phyloP scores from a whole-genome alignment of 1,139 yeast species.

The Debaryomycetaceae sp. region DNA sequence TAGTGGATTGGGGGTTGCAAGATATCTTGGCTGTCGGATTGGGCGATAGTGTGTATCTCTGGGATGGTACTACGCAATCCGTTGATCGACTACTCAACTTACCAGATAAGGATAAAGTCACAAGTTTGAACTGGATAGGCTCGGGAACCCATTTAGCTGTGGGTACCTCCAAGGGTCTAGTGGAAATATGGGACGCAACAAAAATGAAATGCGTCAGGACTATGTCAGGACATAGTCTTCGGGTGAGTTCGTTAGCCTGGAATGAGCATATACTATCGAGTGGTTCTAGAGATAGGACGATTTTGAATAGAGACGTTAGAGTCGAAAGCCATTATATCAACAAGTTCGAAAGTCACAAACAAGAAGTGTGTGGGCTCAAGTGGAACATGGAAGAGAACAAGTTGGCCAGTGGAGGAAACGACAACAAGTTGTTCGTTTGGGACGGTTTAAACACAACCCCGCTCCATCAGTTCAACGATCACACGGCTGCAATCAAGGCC shows the following conservation, averaged over 20 bases:
- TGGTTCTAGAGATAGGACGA: conserved; percentile 83
- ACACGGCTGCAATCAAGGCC: conserved; percentile 94
- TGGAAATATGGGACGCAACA: conserved; percentile 96
- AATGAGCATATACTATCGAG: conserved; percentile 84
- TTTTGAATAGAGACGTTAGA: conserved; percentile 88
- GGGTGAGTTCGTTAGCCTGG: conserved; percentile 92
- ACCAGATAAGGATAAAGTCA: conserved; percentile 59
- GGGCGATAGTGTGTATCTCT: conserved; percentile 81
- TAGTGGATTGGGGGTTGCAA: conserved; percentile 94
- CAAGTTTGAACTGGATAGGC: conserved; percentile 91
- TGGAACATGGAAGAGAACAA: conserved; percentile 92
- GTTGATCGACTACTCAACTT: conserved; percentile 80
- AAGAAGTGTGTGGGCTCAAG: conserved; percentile 93
- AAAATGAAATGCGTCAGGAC: conserved; percentile 79
- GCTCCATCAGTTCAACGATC: conserved; percentile 71
- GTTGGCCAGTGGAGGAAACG: conserved; percentile 92
- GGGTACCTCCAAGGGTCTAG: conserved; percentile 83
- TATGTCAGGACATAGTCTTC: conserved; percentile 84
- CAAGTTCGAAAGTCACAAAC: conserved; percentile 72
- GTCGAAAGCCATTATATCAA: conserved; percentile 79
- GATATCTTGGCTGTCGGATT: conserved; percentile 89
- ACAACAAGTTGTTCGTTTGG: conserved; percentile 82
- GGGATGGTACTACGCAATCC: conserved; percentile 86
- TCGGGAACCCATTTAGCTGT: conserved; percentile 92
- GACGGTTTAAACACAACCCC: conserved; percentile 76